Evolutionary conservation across 2,329 filamentous ascomycete species (phyloP), one percentile per base, ranked within the genome.

Genomic region (Epichloe brachyelytri): DNA sequence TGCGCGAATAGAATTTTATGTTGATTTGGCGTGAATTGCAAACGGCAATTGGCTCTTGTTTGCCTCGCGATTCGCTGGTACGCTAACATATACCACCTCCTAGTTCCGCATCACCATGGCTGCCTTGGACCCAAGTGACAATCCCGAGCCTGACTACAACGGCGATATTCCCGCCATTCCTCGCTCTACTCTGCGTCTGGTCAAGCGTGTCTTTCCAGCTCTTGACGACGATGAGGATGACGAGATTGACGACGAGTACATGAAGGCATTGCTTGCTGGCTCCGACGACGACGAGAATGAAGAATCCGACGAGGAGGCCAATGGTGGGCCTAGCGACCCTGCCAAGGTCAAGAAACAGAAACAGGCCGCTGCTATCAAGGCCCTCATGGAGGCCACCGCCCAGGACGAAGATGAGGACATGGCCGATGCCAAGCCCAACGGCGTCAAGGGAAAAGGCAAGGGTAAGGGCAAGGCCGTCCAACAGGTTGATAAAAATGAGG

Each of bases 21-120:
- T 15, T 38, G 3, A n/a, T 39, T 4, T 33, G 12, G 3, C 17
- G 39, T 37, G 15, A 20, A 49, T 48, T 40, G 22, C 15, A 6
- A 7, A 22, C 8, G 14, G 8, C 33, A 17, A 38, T 43, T 22
- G 44, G 7, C 19, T 37, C 43, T 46, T n/a, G 37, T 11, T 45
- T 22, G 37, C 20, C 36, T 3, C 14, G 8, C 20, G 17, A 34
- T 4, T 36, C 38, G 26, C 19, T 38, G 26, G 5, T 46, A 36
- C 56, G 54, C 65, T 69, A 56, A 71, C 55, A 57, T 36, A n/a
- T 4, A 33, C 43, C 48, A 46, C 46, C 36, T 50, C 40, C 30
- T 63, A 95, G 90, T 94, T 96, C 74, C 88, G 88, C 68, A 88
- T 98, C 65, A 97, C 90, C 63, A 98, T 98, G 93, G 93, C 94